Evolutionary conservation across 2,329 filamentous ascomycete genomes (phyloP).

Genomic region (Trichoderma sp.): DNA sequence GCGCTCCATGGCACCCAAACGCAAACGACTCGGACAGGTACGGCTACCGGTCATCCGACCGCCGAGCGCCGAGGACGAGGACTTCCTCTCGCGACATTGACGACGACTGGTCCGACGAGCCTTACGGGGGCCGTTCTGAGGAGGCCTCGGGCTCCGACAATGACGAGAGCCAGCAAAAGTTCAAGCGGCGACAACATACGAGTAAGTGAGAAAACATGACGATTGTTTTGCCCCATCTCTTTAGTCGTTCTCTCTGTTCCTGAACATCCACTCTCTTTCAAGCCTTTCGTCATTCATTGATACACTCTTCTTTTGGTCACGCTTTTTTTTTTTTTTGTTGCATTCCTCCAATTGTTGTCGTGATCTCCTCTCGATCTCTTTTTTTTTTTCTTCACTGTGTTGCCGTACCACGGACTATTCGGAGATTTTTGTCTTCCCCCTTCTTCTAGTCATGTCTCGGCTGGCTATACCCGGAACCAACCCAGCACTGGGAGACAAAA

Average conservation of each 20-base stretch:
- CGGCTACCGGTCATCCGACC: background rate
- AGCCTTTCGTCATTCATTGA: background rate
- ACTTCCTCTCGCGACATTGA: slow-evolving; percentile 8
- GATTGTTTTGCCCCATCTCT: background rate
- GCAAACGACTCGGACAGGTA: background rate
- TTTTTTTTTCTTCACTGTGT: background rate
- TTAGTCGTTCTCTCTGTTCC: background rate
- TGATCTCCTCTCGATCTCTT: background rate
- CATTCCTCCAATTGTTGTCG: background rate
- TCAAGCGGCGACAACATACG: slow-evolving; percentile 19
- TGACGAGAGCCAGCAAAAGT: background rate
- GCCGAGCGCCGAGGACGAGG: background rate
- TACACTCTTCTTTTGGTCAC: background rate
- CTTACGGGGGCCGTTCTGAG: background rate
- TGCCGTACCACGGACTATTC: slow-evolving; percentile 20
- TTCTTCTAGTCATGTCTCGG: slow-evolving; percentile 23
- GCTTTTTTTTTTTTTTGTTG: too few species aligned
- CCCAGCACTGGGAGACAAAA: background rate
- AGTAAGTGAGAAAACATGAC: slow-evolving; percentile 27
- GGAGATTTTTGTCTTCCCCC: slow-evolving; percentile 19
- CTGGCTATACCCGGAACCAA: background rate
- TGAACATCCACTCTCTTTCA: slow-evolving; percentile 25
- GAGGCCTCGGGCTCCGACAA: background rate
- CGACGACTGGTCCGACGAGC: slow-evolving; percentile 17
- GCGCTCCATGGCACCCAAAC: background rate